Conservation (phyloP, 139 green algal genomes). For the Chlorella sp. region DNA sequence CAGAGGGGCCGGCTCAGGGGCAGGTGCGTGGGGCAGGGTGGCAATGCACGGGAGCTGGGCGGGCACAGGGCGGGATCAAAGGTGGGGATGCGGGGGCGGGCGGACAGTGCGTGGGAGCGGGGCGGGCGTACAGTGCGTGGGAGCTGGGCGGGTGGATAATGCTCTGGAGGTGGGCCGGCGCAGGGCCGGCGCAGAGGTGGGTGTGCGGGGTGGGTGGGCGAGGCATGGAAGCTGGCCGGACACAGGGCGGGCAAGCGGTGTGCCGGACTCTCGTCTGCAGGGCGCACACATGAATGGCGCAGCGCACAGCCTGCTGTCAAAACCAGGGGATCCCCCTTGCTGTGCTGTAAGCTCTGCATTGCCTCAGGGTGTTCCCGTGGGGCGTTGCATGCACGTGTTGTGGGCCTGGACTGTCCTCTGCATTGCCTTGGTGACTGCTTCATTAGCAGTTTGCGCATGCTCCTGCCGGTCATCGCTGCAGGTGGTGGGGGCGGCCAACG, state of each 20-base stretch:
- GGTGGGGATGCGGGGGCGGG: conserved; percentile 2
- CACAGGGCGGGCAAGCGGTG: not conserved
- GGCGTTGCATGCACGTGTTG: conserved; percentile 38
- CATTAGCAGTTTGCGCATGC: not conserved
- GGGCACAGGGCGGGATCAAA: not conserved
- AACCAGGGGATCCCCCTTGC: too few relatives aligned
- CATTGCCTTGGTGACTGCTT: conserved; percentile 37
- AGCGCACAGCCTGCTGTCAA: too few relatives aligned
- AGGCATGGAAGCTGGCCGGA: not conserved
- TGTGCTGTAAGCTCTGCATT: too few relatives aligned
- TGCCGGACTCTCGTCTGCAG: too few relatives aligned
- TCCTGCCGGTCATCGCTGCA: not conserved
- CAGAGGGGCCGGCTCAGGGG: not conserved
- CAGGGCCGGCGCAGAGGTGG: conserved; percentile 1
- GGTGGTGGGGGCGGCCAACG: conserved; percentile 59
- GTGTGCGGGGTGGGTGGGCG: not conserved
- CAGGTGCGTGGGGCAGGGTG: not conserved
- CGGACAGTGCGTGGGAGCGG: conserved; percentile 17
- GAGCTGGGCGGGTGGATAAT: not conserved
- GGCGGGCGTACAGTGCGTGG: not conserved
- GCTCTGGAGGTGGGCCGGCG: not conserved
- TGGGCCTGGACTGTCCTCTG: conserved; percentile 64
- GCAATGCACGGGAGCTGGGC: not conserved
- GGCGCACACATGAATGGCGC: too few relatives aligned
- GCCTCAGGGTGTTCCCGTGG: too few relatives aligned